A percentile compares a stretch with the other conserved stretches of the same genome.
Evolutionary conservation across 176 grass and related monocot genomes (phyloP).

Genomic region (Rhynchospora breviuscula): DNA sequence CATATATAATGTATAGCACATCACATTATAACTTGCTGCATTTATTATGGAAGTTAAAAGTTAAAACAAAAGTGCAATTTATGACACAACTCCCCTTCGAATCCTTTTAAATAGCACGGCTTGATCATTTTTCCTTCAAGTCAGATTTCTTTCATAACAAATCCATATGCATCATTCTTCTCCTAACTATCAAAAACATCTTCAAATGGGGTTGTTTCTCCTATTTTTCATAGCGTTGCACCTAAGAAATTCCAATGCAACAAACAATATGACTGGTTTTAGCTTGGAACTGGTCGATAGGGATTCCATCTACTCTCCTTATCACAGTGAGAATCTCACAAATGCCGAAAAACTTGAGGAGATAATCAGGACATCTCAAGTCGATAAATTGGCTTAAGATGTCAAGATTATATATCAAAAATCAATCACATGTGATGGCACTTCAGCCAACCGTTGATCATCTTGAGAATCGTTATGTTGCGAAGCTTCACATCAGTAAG

Average conservation of each 20-base stretch:
- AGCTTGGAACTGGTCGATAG: background rate
- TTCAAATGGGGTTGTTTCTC: background rate
- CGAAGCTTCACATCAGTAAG: background rate
- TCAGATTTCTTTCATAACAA: too few relatives aligned
- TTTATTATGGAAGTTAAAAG: too few relatives aligned
- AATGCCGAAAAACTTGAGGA: background rate
- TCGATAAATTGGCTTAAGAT: background rate
- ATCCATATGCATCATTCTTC: too few relatives aligned
- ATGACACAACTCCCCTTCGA: too few relatives aligned
- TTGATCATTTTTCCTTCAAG: too few relatives aligned
- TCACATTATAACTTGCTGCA: too few relatives aligned
- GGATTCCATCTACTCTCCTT: background rate
- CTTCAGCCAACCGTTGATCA: background rate
- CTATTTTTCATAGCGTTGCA: background rate
- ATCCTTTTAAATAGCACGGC: too few relatives aligned
- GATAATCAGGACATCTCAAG: background rate
- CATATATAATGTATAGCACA: too few relatives aligned
- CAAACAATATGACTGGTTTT: background rate
- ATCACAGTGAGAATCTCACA: background rate
- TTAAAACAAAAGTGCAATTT: too few relatives aligned
- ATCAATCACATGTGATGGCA: background rate
- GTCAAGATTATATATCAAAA: background rate
- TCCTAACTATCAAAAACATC: too few relatives aligned
- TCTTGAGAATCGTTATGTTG: background rate
- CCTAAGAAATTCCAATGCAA: background rate